Conservation (phyloP, 164 flowering plant genomes). For the Vitis cinerea region DNA sequence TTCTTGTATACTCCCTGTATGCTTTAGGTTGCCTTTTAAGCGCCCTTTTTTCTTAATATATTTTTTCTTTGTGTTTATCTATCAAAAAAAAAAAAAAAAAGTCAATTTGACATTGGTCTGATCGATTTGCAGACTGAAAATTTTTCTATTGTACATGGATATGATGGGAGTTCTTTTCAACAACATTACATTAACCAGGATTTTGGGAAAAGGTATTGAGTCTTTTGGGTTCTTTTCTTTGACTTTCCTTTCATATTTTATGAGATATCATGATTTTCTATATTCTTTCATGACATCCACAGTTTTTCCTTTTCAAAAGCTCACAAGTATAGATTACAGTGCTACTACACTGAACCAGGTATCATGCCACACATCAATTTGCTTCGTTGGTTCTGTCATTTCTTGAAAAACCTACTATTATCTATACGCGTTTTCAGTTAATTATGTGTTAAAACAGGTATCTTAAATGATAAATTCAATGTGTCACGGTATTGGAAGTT, state of each 20-base stretch:
- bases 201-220: constrained; percentile 40
- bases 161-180: constrained; percentile 59
- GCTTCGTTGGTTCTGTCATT: neutral
- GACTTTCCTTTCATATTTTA: neutral
- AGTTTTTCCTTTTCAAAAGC: constrained; percentile 59
- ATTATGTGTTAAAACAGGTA: constrained; percentile 36
- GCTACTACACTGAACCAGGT: constrained; percentile 79
- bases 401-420: neutral
- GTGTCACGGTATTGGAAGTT: constrained; percentile 62
- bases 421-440: constrained; percentile 1
- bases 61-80: no score
- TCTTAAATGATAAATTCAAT: constrained; percentile 39
- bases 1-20: no score
- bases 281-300: constrained; percentile 14
- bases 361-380: constrained; percentile 4
- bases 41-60: no score
- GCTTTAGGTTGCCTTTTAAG: no score
- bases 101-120: neutral
- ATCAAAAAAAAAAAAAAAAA: neutral
- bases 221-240: neutral
- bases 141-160: constrained; percentile 60
- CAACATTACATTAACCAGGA: constrained; percentile 51
- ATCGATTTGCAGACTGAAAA: constrained; percentile 56
- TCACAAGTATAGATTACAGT: constrained; percentile 68
- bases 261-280: neutral